Conservation (phyloP, 345 rosid species). For the Passiflora organensis region DNA sequence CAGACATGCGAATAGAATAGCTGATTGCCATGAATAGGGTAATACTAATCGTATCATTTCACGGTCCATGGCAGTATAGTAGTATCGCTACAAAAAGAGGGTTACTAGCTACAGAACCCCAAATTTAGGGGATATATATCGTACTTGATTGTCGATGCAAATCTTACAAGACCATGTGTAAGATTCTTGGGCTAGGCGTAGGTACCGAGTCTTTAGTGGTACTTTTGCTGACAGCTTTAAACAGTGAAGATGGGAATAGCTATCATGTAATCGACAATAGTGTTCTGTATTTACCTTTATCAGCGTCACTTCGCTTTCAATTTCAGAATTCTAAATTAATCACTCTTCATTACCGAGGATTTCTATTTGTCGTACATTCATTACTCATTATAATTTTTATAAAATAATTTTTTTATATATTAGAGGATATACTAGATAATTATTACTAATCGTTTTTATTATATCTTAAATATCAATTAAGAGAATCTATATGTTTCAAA, state of each 20-base stretch:
- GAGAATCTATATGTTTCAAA: too few relatives aligned
- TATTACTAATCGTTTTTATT: too few relatives aligned
- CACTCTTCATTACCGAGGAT: too few relatives aligned
- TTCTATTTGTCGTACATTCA: too few relatives aligned
- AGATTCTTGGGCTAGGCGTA: conserved; percentile 32
- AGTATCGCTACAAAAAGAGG: conserved; percentile 4
- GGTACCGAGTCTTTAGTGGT: conserved; percentile 17
- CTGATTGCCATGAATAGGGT: background rate
- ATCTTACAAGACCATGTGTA: conserved; percentile 36
- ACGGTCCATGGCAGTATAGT: background rate
- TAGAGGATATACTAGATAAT: too few relatives aligned
- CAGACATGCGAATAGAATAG: too few relatives aligned
- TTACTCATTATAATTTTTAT: too few relatives aligned
- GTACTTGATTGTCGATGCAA: conserved; percentile 17
- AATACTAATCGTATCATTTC: background rate
- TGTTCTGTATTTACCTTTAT: background rate
- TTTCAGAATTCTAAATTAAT: background rate
- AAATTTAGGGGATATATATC: conserved; percentile 18
- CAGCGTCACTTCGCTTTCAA: background rate
- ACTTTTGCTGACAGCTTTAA: conserved; percentile 19
- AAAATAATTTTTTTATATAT: too few relatives aligned
- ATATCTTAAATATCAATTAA: too few relatives aligned
- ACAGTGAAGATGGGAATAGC: conserved; percentile 11
- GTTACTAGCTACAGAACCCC: background rate
- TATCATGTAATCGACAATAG: conserved; percentile 12